Evolutionary conservation across 177 flowering plant species (phyloP).

Genomic region (Vitis hybrid): DNA sequence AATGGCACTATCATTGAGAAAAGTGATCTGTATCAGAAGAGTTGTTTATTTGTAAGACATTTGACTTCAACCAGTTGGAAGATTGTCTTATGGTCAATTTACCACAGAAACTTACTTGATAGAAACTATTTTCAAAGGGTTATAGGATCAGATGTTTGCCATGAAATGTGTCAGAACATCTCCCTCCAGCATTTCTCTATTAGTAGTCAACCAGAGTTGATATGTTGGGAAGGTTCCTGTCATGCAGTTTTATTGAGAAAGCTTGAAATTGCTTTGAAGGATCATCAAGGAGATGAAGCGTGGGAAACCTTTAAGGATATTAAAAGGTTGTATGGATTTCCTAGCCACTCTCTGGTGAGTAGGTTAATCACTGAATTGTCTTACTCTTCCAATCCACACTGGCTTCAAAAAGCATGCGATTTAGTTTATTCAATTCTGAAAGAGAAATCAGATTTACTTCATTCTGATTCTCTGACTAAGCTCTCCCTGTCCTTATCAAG

Average conservation of each 20-base stretch:
- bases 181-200: constrained; percentile 17
- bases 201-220: constrained; percentile 10
- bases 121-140: background rate
- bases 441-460: constrained; percentile 45
- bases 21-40: constrained; percentile 2
- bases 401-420: constrained; percentile 54
- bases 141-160: background rate
- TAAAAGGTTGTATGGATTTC: constrained; percentile 58
- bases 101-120: background rate
- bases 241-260: constrained; percentile 40
- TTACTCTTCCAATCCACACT: constrained; percentile 49
- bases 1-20: constrained; percentile 13
- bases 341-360: constrained; percentile 33
- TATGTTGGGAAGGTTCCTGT: constrained; percentile 42
- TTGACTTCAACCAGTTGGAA: background rate
- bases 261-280: constrained; percentile 54
- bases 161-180: background rate
- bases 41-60: background rate
- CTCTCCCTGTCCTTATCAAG: constrained; percentile 67
- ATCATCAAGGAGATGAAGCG: constrained; percentile 53
- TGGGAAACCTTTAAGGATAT: constrained; percentile 61
- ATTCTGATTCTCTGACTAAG: constrained; percentile 37
- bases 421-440: constrained; percentile 40
- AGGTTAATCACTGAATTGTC: constrained; percentile 49
- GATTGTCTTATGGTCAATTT: background rate